Evolutionary conservation across 305 asterid species (phyloP), one percentile per base, ranked within the genome.

Genomic region (Petunia hybrid): DNA sequence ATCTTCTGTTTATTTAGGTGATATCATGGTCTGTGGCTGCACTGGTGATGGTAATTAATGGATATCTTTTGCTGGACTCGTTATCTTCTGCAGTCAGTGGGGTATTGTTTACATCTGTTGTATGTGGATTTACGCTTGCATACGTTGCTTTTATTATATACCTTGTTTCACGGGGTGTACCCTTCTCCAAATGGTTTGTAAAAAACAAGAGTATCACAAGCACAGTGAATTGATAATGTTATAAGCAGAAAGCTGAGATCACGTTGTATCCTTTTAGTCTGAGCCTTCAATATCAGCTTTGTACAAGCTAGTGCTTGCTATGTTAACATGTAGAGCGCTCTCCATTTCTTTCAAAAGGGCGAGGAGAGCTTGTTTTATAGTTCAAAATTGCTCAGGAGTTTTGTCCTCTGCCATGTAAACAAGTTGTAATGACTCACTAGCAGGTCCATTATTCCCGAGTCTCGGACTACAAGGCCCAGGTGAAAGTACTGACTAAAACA

Each of bases 1-100:
- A 31, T 48, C 78, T 46, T 71, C 3, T 70, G 43, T 70, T 71
- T 78, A 63, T 82, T 79, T 75, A 94, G 98, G 79, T 84, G 42
- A 77, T 87, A 79, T 92, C 98, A 40, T 95, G 97, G 98, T 80
- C 92, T 43, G 98, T 95, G 51, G 97, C 97, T 9, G 90, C 82
- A 45, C 87, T 95, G 89, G 91, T 95, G 83, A 95, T 93, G 12
- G 84, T 88, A 80, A 95, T 95, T 82, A 93, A 93, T 8, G 98
- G 97, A 41, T 95, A 95, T 85, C 97, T 95, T 69, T 38, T 95
- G 87, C 88, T 91, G 78, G 99, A 95, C 78, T 93, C 92, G 78
- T 93, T 94, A 87, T 80, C 92, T 4, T 60, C 94, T 38, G 97
- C 91, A 85, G 89, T 85, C 75, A 87, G 89, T 14, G 99, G 98